Evolutionary conservation across 140 eudicot genomes (phyloP).

Genomic region (Anethum foeniculum): DNA sequence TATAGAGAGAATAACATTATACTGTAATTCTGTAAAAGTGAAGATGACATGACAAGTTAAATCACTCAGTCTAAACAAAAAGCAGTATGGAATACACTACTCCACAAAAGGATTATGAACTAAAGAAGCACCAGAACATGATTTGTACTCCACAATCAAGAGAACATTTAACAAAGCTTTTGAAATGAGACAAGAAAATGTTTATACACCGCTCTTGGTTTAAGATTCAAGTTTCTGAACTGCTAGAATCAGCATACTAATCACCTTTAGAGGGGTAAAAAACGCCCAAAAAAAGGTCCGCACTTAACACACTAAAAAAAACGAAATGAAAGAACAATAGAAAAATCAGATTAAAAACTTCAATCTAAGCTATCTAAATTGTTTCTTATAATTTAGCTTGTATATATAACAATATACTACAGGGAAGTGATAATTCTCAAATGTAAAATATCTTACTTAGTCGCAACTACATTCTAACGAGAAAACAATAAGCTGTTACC

Average conservation of each 20-base stretch:
- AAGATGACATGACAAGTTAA: not conserved
- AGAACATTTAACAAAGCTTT: not conserved
- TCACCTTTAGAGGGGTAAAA: not conserved
- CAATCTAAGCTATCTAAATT: not conserved
- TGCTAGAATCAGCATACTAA: not conserved
- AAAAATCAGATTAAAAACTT: no score
- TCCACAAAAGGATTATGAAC: not conserved
- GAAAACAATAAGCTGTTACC: constrained; percentile 28
- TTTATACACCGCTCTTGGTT: not conserved
- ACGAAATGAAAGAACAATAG: not conserved
- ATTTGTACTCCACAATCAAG: not conserved
- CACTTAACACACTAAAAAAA: not conserved
- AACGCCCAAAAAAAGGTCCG: not conserved
- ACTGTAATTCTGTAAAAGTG: not conserved
- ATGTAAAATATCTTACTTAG: not conserved
- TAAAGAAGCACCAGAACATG: not conserved
- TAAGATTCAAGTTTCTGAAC: not conserved
- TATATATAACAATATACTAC: not conserved
- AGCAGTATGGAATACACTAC: not conserved
- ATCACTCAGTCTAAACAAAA: not conserved
- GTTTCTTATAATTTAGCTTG: not conserved
- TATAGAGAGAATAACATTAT: not conserved
- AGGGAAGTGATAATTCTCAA: not conserved
- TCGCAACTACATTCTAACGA: not conserved
- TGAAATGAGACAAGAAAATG: not conserved